Conservation (phyloP, 148 eudicot genomes). For the Fagopyrum homotropicum region DNA sequence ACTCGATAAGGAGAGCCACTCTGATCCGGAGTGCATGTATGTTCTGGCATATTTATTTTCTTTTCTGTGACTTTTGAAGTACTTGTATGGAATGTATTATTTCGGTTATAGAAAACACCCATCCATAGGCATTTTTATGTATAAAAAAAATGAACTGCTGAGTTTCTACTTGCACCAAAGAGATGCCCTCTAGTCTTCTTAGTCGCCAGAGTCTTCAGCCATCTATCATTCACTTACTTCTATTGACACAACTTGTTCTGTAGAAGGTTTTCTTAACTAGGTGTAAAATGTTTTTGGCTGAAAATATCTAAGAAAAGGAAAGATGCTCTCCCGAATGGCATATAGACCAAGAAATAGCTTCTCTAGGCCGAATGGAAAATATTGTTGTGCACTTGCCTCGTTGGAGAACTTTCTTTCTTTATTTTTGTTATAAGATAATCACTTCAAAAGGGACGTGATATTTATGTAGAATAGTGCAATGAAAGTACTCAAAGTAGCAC, state of each 20-base stretch:
- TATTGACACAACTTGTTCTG: not conserved
- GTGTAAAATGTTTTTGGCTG: no score
- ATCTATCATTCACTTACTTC: not conserved
- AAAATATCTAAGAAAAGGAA: no score
- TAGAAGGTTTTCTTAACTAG: not conserved
- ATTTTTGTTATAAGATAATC: no score
- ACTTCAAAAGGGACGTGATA: no score
- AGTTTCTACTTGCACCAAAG: not conserved
- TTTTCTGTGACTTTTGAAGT: not conserved
- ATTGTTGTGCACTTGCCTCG: no score
- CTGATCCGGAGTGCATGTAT: constrained; percentile 92
- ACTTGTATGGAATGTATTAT: no score
- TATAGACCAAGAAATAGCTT: no score
- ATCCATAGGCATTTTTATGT: not conserved
- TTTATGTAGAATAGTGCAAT: no score
- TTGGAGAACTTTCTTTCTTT: no score
- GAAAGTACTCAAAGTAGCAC: no score
- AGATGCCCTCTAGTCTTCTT: not conserved
- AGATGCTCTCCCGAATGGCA: no score
- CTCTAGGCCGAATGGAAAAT: no score
- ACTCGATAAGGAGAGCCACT: constrained; percentile 87
- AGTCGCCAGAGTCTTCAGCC: not conserved
- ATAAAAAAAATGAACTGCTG: not conserved
- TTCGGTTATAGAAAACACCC: not conserved
- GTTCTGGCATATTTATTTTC: constrained; percentile 1